Percentiles rank a stretch among this genome's conserved stretches.
These are phyloP conservation scores for Ramularia endophylla DNA, from an alignment of 2,329 filamentous ascomycete species.

Conservation along the genomic window DNA sequence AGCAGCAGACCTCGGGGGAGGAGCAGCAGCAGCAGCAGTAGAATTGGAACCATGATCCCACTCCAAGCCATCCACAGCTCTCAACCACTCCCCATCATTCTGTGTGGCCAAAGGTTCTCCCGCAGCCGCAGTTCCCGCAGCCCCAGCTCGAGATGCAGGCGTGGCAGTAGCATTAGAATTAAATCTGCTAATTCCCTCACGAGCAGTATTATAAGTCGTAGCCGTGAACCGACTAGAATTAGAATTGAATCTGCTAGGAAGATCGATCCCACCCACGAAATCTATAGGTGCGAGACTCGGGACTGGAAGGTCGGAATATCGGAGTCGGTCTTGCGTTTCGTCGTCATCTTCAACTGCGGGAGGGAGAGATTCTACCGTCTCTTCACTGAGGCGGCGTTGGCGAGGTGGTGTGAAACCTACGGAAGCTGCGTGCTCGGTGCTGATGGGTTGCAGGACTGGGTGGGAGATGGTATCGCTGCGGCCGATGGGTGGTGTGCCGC, in stretches of 20 bases:
- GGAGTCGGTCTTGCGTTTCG: background rate
- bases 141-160: slow-evolving; percentile 1
- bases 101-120: slow-evolving; percentile 3
- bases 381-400: slow-evolving; percentile 12
- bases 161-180: slow-evolving; percentile 1
- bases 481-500: too few relatives aligned
- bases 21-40: too few relatives aligned
- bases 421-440: slow-evolving; percentile 15
- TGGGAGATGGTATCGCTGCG: slow-evolving; percentile 9
- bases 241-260: slow-evolving; percentile 28
- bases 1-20: too few relatives aligned
- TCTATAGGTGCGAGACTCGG: slow-evolving; percentile 27
- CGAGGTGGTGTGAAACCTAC: slow-evolving; percentile 9
- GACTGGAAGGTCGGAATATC: slow-evolving; percentile 18
- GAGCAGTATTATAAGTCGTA: slow-evolving; percentile 5
- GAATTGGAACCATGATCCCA: slow-evolving; percentile 19
- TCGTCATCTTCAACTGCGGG: background rate
- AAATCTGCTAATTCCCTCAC: slow-evolving; percentile 7
- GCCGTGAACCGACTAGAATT: background rate
- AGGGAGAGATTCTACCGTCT: slow-evolving; percentile 1
- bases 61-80: slow-evolving; percentile 22
- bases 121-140: slow-evolving; percentile 3
- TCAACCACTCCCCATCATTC: slow-evolving; percentile 23
- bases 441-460: slow-evolving; percentile 18
- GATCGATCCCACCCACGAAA: slow-evolving; percentile 23